Percentiles rank a stretch among this genome's conserved stretches.
phyloP scores from a whole-genome alignment of 225 moss, liverwort and hornwort genomes.

The Bryoerythrophyllum caledonicum region DNA sequence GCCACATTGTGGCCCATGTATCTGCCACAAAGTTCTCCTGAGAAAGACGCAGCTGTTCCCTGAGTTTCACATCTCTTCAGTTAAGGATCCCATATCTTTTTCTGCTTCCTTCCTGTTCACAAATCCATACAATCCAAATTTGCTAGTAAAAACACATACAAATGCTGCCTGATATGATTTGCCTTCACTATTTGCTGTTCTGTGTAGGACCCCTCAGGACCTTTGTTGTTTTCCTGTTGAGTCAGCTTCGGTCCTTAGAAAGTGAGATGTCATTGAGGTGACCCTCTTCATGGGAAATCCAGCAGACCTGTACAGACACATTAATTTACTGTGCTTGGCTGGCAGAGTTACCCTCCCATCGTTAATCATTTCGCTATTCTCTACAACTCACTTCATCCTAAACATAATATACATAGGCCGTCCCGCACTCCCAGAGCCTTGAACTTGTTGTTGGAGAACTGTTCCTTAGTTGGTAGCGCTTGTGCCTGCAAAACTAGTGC shows the following conservation, averaged over 20 bases:
- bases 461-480: too few species aligned
- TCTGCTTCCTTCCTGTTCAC: neutral
- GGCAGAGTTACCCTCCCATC: neutral
- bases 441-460: too few species aligned
- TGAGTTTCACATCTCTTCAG: neutral
- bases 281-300: constrained; percentile 3
- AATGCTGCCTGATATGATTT: too few species aligned
- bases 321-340: constrained; percentile 4
- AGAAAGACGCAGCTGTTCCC: neutral
- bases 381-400: neutral
- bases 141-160: too few species aligned
- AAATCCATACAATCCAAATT: neutral
- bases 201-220: too few species aligned
- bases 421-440: neutral
- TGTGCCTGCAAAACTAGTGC: too few species aligned
- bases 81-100: neutral
- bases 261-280: neutral
- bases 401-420: neutral
- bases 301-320: constrained; percentile 19
- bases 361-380: neutral
- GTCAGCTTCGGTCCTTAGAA: neutral
- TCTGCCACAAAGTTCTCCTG: neutral
- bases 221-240: too few species aligned
- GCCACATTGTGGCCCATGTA: neutral
- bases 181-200: too few species aligned